Conservation (phyloP, 805 yeast genomes). For the Myxozyma mucilagina region DNA sequence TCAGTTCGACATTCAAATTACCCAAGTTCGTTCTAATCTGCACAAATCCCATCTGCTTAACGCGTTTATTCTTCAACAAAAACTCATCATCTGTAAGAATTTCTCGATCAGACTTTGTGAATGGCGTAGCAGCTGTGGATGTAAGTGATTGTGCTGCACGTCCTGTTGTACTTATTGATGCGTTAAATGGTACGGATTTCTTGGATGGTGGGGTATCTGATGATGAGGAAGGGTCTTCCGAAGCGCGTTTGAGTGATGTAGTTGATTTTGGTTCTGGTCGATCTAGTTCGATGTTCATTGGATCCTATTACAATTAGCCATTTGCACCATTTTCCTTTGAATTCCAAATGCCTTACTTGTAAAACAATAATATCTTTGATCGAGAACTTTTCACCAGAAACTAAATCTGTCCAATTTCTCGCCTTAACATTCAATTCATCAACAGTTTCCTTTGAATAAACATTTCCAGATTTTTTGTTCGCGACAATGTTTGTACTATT, state of each 20-base stretch:
- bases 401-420: slow-evolving; percentile 38
- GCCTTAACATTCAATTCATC: slow-evolving; percentile 37
- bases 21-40: slow-evolving; percentile 37
- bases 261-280: neutral
- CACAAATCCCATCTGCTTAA: slow-evolving; percentile 36
- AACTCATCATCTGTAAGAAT: slow-evolving; percentile 35
- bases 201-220: neutral
- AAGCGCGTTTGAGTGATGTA: neutral
- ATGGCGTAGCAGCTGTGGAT: slow-evolving; percentile 37
- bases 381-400: slow-evolving; percentile 38
- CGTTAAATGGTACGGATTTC: slow-evolving; percentile 14
- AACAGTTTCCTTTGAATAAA: slow-evolving; percentile 38
- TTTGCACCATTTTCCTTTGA: neutral
- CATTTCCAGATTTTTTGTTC: slow-evolving; percentile 38
- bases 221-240: neutral
- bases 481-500: slow-evolving; percentile 36
- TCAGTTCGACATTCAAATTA: slow-evolving; percentile 56
- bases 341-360: slow-evolving; percentile 11
- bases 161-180: slow-evolving; percentile 34
- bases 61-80: slow-evolving; percentile 36
- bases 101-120: slow-evolving; percentile 34
- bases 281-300: neutral
- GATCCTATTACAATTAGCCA: neutral
- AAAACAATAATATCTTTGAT: slow-evolving; percentile 35
- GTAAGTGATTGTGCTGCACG: slow-evolving; percentile 38